Conservation (phyloP, 2,329 filamentous ascomycete species). For the Mycocentrospora acerina region DNA sequence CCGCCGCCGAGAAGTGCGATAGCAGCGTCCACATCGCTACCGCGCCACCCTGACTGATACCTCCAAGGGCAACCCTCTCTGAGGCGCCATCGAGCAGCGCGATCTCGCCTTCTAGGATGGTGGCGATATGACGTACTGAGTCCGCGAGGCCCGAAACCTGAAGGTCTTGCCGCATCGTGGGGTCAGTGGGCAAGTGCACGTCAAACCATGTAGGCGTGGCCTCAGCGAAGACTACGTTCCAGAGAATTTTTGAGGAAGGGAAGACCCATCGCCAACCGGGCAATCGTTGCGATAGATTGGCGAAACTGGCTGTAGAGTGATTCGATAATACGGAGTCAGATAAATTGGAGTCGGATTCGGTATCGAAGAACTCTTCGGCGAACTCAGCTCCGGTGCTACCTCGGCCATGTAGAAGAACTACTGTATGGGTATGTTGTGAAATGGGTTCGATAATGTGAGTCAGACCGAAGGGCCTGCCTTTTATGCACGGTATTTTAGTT, state of each 20-base stretch:
- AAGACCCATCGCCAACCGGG: conserved; percentile 49
- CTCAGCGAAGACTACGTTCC: conserved; percentile 24
- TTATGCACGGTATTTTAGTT: too few species aligned
- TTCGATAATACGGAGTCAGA: too few species aligned
- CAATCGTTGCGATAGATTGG: too few species aligned
- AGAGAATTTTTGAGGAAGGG: conserved; percentile 44
- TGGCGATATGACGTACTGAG: conserved; percentile 37
- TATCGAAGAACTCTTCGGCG: conserved; percentile 44
- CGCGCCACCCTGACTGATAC: conserved; percentile 30
- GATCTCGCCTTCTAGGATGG: conserved; percentile 15
- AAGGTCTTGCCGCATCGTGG: conserved; percentile 41
- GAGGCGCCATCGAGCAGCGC: conserved; percentile 1
- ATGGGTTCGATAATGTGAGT: too few species aligned
- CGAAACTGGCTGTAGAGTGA: too few species aligned
- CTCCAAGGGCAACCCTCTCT: conserved; percentile 18
- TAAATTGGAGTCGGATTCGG: conserved; percentile 14
- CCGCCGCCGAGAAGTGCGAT: conserved; percentile 8
- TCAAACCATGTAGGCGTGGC: conserved; percentile 55
- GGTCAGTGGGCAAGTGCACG: conserved; percentile 47
- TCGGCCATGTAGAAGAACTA: conserved; percentile 52
- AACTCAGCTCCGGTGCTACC: conserved; percentile 45
- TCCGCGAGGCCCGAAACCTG: conserved; percentile 47
- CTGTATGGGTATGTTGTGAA: conserved; percentile 52
- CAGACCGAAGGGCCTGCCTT: too few species aligned
- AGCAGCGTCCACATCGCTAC: too few species aligned